Base-by-base conservation (phyloP, 1,284 basidiomycete species). In the Fomitopsis betulina region DNA sequence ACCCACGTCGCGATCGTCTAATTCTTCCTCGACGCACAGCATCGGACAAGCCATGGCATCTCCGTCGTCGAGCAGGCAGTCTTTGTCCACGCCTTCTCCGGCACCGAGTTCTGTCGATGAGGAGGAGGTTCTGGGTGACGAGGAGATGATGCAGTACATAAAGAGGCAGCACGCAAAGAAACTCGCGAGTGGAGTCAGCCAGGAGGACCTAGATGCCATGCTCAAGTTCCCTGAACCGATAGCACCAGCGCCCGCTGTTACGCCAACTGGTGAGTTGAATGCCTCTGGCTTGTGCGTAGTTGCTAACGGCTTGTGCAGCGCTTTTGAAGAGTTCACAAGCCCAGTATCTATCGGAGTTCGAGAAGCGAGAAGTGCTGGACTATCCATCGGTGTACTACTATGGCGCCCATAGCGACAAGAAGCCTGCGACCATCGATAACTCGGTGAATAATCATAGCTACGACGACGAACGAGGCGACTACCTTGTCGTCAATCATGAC, bases 391-490 rank as follows among this genome's bases (percentile, higher is more conserved):
- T 98, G 47, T 98, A 93, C 75, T 98, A 81, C 69, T 80, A 90
- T 58, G 96, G 96, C 33, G 83, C 85, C 13, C 81, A 82, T 58
- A 90, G 87, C 69, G 85, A 85, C 69, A 96, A 96, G 79, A 93
- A 93, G 69, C 79, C 76, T 60, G 91, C 92, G 0, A 85, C 84
- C 35, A 75, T 79, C 6, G 89, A 94, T 54, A 83, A 85, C 63
- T 73, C 89, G 2, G 83, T 85, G 17, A 96, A 96, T 73, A 99
- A 99, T 72, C 87, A 91, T 68, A 93, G 97, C 35, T 99, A 96
- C 68, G 97, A 99, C 70, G 97, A 99, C 71, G 97, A 99, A 50
- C 89, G 97, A 21, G 97, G 97, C 35, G 97, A 99, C 75, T 99
- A 99, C 68, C 85, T 90, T 8, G 87, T 99, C 55, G 85, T 97